Evolutionary conservation across 2,329 filamentous ascomycete species (phyloP).

Genomic region (Fusarium domesticum): DNA sequence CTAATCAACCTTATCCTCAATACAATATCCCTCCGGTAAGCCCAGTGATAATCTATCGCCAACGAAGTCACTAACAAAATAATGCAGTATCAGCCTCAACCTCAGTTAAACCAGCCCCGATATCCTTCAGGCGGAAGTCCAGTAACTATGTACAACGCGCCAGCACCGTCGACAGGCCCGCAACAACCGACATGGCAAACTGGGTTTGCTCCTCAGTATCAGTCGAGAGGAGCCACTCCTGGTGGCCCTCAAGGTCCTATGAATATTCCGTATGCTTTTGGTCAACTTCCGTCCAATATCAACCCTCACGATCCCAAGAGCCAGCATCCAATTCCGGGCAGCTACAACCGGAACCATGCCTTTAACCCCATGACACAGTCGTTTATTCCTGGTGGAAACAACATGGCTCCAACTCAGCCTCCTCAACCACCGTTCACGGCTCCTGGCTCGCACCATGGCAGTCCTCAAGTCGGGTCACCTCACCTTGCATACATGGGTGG

Average conservation of each 20-base stretch:
- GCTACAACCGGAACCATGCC: constrained; percentile 71
- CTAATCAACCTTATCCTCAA: constrained; percentile 42
- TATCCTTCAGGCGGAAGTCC: constrained; percentile 36
- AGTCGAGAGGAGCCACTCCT: constrained; percentile 31
- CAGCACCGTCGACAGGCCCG: constrained; percentile 29
- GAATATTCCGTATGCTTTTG: constrained; percentile 66
- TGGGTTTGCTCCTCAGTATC: constrained; percentile 34
- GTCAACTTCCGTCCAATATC: constrained; percentile 69
- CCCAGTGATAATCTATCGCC: constrained; percentile 16
- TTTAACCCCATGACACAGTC: constrained; percentile 95
- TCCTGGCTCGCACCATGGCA: constrained; percentile 49
- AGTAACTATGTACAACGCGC: constrained; percentile 37
- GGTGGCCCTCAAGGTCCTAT: constrained; percentile 30
- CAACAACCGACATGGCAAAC: constrained; percentile 39
- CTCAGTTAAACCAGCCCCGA: constrained; percentile 32
- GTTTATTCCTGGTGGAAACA: constrained; percentile 67
- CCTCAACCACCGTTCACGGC: constrained; percentile 49
- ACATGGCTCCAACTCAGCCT: constrained; percentile 48
- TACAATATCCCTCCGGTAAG: constrained; percentile 49
- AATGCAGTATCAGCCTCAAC: constrained; percentile 32
- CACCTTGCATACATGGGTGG: constrained; percentile 48
- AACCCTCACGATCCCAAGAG: constrained; percentile 69
- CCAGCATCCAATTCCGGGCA: constrained; percentile 81
- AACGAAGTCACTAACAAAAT: constrained; percentile 14
- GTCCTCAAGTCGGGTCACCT: constrained; percentile 51